Conservation (phyloP, 2,329 filamentous ascomycete species). For the Epichloe typhina region DNA sequence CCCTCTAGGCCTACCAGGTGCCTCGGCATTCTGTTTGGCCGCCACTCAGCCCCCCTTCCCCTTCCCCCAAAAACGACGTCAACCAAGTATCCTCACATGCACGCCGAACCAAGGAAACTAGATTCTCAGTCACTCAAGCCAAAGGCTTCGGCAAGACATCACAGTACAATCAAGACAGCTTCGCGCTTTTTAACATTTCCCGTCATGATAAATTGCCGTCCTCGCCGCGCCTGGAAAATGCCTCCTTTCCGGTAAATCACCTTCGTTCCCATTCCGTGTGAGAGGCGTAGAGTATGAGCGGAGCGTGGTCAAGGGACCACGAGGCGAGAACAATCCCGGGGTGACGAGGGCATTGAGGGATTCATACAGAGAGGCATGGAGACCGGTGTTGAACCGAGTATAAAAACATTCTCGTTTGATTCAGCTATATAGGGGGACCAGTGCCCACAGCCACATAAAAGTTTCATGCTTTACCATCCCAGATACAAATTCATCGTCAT, state of each 20-base stretch:
- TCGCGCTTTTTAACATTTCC: too few relatives aligned
- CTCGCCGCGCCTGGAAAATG: too few relatives aligned
- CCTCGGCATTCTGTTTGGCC: too few relatives aligned
- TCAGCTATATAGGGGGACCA: background rate
- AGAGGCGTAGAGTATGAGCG: constrained; percentile 45
- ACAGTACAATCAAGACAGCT: too few relatives aligned
- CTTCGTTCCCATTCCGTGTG: constrained; percentile 48
- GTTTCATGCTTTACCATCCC: background rate
- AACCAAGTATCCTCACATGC: too few relatives aligned
- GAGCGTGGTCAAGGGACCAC: constrained; percentile 53
- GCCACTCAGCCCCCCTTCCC: too few relatives aligned
- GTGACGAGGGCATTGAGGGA: constrained; percentile 44
- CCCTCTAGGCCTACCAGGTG: background rate
- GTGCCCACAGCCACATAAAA: background rate
- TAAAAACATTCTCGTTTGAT: background rate
- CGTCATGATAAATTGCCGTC: too few relatives aligned
- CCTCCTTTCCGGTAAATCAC: background rate
- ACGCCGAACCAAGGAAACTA: too few relatives aligned
- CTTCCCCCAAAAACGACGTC: too few relatives aligned
- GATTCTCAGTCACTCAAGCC: too few relatives aligned
- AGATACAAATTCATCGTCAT: background rate
- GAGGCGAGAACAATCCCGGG: constrained; percentile 42
- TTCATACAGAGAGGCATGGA: constrained; percentile 49
- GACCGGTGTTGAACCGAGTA: constrained; percentile 25
- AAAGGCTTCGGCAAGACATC: too few relatives aligned